These are phyloP conservation scores for Curvularia hawaiiensis DNA, from an alignment of 2,329 filamentous ascomycete genomes.

Conservation along the genomic window DNA sequence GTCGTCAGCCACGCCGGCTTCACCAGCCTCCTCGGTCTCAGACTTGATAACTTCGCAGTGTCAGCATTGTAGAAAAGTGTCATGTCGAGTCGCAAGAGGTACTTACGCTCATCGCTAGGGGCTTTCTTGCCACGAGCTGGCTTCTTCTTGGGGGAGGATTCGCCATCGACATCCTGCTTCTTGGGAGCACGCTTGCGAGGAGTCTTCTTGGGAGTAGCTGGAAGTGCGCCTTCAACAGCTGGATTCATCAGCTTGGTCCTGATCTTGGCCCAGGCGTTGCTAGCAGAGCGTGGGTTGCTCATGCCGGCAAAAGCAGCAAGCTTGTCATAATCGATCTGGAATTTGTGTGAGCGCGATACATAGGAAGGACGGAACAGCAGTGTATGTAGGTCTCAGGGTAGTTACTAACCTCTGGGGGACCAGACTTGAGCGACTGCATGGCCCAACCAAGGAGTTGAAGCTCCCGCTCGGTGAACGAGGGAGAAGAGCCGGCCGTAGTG, in stretches of 20 bases:
- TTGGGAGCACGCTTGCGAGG: constrained; percentile 41
- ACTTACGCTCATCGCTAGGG: constrained; percentile 26
- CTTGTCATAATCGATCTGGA: constrained; percentile 46
- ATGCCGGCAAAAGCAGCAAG: constrained; percentile 44
- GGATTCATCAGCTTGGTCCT: constrained; percentile 36
- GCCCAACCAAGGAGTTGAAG: constrained; percentile 43
- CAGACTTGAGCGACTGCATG: constrained; percentile 46
- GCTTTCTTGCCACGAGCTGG: constrained; percentile 31
- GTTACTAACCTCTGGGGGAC: constrained; percentile 39
- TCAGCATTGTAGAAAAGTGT: constrained; percentile 8
- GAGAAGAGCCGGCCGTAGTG: constrained; percentile 10
- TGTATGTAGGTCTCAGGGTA: not conserved
- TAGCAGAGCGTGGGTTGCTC: constrained; percentile 45
- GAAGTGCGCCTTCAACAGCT: constrained; percentile 12
- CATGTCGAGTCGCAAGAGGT: not conserved
- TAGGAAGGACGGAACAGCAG: not conserved
- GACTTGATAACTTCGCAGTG: constrained; percentile 17
- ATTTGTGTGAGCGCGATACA: constrained; percentile 11
- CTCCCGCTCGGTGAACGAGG: constrained; percentile 44
- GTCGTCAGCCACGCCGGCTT: constrained; percentile 3
- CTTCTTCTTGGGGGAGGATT: constrained; percentile 42
- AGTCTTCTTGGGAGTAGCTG: constrained; percentile 32
- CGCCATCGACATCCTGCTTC: constrained; percentile 41
- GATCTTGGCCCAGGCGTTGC: constrained; percentile 47
- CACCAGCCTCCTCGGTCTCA: constrained; percentile 7